Evolutionary conservation across 2,329 filamentous ascomycete species (phyloP), one percentile per base, ranked within the genome.

Genomic region (Aspergillus texensis): DNA sequence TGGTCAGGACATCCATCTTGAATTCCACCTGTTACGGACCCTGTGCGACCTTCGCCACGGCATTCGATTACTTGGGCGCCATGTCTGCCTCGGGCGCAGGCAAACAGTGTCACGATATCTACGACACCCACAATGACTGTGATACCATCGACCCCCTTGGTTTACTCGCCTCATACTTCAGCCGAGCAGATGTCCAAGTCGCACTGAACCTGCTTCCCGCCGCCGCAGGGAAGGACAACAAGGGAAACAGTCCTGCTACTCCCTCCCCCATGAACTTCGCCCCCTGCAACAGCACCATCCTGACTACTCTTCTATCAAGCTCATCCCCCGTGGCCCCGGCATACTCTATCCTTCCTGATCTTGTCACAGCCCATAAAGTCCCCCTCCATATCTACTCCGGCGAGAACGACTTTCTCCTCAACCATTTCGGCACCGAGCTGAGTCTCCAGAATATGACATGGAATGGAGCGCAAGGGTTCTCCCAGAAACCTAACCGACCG

Each of bases 381-480:
- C 70, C 72, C 14, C 66, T 79, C 6, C 76, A 79, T 61, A 61
- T 80, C 45, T 80, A 77, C 59, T 71, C 72, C 12, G 77, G 77
- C n/a, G 71, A 78, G 58, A 66, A 73, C 64, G 77, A 80, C 66
- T 72, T 79, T 70, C 59, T 79, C 36, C 67, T 79, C 63, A 79
- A 78, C 58, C 75, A 79, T 63, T 54, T 76, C 57, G 78, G 76
- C 4, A 71, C 71, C 10, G 74, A 79, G 53, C 61, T 79, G 6
- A 70, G 67, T 6, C 66, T 80, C 39, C 76, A 80, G 62, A 80
- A 79, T 58, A 79, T 80, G 77, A 79, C 78, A 14, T 80, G 77
- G 77, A 65, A 69, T 36, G 77, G 77, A 5, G 64, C 62, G 4
- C 77, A 78, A 58, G 78, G 78, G 2, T 78, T 79, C 53, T 66